Base-by-base conservation (phyloP, 768 basidiomycete genomes). In the Leccinum subtestaceum region DNA sequence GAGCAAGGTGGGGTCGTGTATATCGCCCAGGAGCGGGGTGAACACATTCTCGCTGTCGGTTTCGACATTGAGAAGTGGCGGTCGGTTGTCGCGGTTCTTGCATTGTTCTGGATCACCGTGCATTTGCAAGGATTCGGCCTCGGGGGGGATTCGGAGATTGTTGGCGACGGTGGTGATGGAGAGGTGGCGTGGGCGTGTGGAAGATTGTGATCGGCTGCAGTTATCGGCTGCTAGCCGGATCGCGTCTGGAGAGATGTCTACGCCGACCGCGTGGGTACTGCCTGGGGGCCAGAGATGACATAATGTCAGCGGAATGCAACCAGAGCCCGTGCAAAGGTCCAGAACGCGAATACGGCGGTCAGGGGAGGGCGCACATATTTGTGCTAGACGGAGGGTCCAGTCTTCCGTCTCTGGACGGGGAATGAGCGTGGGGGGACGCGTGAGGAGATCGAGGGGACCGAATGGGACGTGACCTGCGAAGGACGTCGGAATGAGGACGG, bases 391-490 rank as follows among this genome's bases (percentile, higher is more conserved):
- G 9, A 84, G 71, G 7, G 87, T 78, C 89, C 90, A 92, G 63
- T 93, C 74, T 68, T 97, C 93, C 0, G 96, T 99, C 74, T 99
- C 96, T 47, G 95, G 91, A 13, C 96, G 88, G 12, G 96, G 96
- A 46, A 98, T 98, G 62, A 98, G 85, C 17, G 88, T 86, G 1
- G 96, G 96, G 2, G 88, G 78, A 17, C 91, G 83, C 10, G 81
- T 78, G 59, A 85, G 76, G 66, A 98, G 80, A 65, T 83, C 79
- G 50, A 98, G 83, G 5, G 88, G 84, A 9, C 94, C 93, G 73
- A 98, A 97, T 0, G 93, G 92, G 67, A 91, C 89, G 31, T 84
- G 86, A n/a, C 90, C 93, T 72, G 45, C 17, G 27, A 19, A 8
- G 6, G 1, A 8, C 3, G 31, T 32, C 31, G 2, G 11, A 15